phyloP scores from a whole-genome alignment of 495 filamentous ascomycete genomes.

The Penicillium turbatum region DNA sequence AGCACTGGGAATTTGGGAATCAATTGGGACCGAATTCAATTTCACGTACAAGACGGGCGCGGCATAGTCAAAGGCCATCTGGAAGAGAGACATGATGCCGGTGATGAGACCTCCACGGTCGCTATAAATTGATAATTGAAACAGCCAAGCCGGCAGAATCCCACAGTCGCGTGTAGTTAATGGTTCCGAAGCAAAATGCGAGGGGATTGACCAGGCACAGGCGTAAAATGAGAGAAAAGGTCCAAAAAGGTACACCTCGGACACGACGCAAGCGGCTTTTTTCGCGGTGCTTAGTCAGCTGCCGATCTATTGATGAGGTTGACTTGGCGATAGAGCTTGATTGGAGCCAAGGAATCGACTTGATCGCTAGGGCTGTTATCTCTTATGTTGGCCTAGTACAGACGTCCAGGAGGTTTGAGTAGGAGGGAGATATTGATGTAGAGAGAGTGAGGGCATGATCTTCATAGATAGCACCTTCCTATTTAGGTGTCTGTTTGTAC shows the following conservation, averaged over 20 bases:
- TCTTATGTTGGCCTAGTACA: too few relatives aligned
- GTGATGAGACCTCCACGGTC: conserved; percentile 3
- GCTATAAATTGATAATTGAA: conserved; percentile 1
- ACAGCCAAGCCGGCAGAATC: background rate
- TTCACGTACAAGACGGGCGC: conserved; percentile 43
- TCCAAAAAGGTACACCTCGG: conserved; percentile 3
- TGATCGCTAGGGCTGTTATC: background rate
- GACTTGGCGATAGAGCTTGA: background rate
- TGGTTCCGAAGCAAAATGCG: background rate
- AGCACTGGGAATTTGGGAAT: background rate
- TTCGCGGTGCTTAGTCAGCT: conserved; percentile 21
- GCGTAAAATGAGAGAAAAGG: background rate
- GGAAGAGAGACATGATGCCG: conserved; percentile 37
- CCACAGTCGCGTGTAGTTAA: background rate
- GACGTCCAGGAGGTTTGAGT: too few relatives aligned
- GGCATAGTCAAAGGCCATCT: conserved; percentile 43
- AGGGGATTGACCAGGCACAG: conserved; percentile 5
- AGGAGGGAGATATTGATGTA: too few relatives aligned
- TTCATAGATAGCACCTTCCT: too few relatives aligned
- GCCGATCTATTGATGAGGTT: conserved; percentile 6
- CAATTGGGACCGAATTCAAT: background rate
- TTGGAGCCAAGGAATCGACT: background rate
- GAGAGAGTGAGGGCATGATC: too few relatives aligned
- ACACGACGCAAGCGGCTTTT: conserved; percentile 23
- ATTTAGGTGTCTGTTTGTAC: background rate